Evolutionary conservation across 1,284 basidiomycete genomes (phyloP), one percentile per base, ranked within the genome.

Genomic region (Pseudozyma sp.): DNA sequence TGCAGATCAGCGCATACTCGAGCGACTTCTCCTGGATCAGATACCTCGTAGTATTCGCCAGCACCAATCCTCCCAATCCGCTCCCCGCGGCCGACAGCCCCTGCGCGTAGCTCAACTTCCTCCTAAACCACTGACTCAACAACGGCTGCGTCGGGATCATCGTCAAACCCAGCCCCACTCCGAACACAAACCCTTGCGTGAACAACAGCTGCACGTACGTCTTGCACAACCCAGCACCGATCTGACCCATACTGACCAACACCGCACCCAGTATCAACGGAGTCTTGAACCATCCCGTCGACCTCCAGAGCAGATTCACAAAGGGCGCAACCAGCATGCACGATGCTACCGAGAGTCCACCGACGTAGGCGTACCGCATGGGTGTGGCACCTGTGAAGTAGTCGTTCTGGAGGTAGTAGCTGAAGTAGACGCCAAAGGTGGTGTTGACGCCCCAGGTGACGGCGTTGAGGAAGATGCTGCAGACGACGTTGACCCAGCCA

Each of bases 361-460:
- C 86, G 7, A 86, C 83, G 78, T 85, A 86, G 7, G 86, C 85
- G 55, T 86, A 87, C 17, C 84, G 78, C 50, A 86, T 79, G 37
- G 82, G 79, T 24, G 85, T 80, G 31, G 80, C 84, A 29, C 84
- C 77, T 7, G 77, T 50, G 51, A 85, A 86, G 68, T 85, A 85
- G 74, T 86, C 83, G 74, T 86, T 78, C 30, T 84, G 55, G 16
- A 84, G 77, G 58, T 86, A 87, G 65, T 84, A 86, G 11, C 85
- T 78, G 7, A 85, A 80, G 75, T 84, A 87, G n/a, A 87, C 85
- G 17, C 86, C 86, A 48, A 86, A 87, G 4, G 85, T 85, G 7
- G 85, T 85, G 65, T 86, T 86, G 65, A 85, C 77, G 19, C 86
- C 85, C 85, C 72, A 66, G 8, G 77, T 79, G 7, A 63, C 65